Evolutionary conservation across 129 eudicot species (phyloP), one percentile per base, ranked within the genome.

Genomic region (Apium graveolens): DNA sequence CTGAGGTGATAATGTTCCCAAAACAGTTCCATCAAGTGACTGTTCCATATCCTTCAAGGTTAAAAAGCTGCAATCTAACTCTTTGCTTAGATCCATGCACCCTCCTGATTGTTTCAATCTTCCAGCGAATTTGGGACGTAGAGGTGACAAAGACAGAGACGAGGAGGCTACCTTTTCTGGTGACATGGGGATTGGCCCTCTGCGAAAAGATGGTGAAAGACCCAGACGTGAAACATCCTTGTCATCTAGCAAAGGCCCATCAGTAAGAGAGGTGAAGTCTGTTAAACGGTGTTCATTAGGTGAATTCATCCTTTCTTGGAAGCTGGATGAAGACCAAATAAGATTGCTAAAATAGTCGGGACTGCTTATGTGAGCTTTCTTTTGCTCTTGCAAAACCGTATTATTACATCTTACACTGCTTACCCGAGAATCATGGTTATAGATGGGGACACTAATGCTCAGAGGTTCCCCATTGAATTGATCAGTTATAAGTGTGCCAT

Each of bases 231-330:
- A 79, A 69, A 62, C 75, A 76, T 84, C 91, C 39, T 84, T 81
- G 78, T 86, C 79, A 74, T 86, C 92, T 62, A 88, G 85, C 83
- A 94, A 82, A 81, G 99, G 97, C 62, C 99, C 99, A 80, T 95
- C 99, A 0, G 90, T 90, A 60, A 89, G 77, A 51, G 83, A 79
- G 42, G 84, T 51, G 37, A 75, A 83, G 65, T 79, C 79, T 53
- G 81, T 76, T 79, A 79, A 83, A 86, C 74, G 79, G 80, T 73
- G 53, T 71, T 86, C 78, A 29, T 76, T 78, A 70, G 45, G 76
- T 65, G 81, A 70, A 75, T 72, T 81, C 37, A 82, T 86, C 77
- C 85, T 71, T 76, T 80, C 82, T 66, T 86, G 78, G 60, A 81
- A 81, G 81, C 83, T 83, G 73, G 86, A 78, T 21, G 86, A 31